Percentiles rank a stretch among this genome's conserved stretches.
Conservation (phyloP, 2,329 filamentous ascomycete species). For the Clarireedia monteithiana region DNA sequence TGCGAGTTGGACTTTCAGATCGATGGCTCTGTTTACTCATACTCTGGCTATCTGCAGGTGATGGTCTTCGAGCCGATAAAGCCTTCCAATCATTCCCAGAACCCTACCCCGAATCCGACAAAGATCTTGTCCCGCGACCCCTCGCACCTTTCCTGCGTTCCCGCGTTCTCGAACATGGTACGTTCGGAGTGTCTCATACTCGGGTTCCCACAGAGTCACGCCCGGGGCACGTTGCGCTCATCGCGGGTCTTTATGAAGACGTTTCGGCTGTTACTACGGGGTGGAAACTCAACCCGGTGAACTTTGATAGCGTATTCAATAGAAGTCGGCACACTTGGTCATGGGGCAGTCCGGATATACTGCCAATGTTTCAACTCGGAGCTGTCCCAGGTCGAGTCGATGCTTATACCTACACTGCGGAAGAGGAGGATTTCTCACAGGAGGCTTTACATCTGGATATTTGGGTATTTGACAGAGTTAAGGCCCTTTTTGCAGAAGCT, state of each 20-base stretch:
- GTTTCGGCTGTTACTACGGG: constrained; percentile 95
- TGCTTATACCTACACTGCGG: constrained; percentile 73
- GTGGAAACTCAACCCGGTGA: constrained; percentile 97
- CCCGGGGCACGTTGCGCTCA: constrained; percentile 92
- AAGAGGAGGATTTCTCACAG: constrained; percentile 83
- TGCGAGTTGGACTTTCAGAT: neutral
- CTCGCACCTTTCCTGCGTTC: constrained; percentile 89
- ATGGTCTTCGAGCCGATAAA: constrained; percentile 94
- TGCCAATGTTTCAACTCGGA: constrained; percentile 96
- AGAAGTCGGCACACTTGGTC: constrained; percentile 95
- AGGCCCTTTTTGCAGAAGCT: constrained; percentile 75
- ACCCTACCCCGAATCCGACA: constrained; percentile 61
- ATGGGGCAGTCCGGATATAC: constrained; percentile 95
- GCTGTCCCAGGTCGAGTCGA: constrained; percentile 81
- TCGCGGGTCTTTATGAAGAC: constrained; percentile 94
- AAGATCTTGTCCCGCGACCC: constrained; percentile 64
- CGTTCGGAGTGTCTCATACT: constrained; percentile 95
- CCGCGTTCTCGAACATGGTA: constrained; percentile 78
- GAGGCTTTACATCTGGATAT: constrained; percentile 75
- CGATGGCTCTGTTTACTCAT: constrained; percentile 10
- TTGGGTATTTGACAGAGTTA: constrained; percentile 95
- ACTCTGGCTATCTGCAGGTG: constrained; percentile 43
- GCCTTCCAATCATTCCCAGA: constrained; percentile 91
- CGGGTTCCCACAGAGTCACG: constrained; percentile 94
- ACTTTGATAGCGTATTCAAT: constrained; percentile 99